These are phyloP conservation scores for Alternaria triticina DNA, from an alignment of 2,329 filamentous ascomycete species.

Conservation along the genomic window DNA sequence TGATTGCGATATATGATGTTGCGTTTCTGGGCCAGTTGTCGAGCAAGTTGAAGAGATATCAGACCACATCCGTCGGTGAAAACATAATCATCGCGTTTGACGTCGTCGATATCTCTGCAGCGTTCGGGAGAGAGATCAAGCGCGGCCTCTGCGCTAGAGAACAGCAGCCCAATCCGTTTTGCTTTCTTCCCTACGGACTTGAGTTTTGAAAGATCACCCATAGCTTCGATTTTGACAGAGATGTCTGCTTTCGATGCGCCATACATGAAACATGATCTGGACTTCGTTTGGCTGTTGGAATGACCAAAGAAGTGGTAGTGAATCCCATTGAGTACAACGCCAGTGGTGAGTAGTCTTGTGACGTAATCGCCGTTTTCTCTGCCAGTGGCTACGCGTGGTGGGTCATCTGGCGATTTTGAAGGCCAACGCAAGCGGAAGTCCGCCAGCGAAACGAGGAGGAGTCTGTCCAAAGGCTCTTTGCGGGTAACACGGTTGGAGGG, in stretches of 20 bases:
- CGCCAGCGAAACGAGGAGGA: slow-evolving; percentile 46
- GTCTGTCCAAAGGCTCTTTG: slow-evolving; percentile 34
- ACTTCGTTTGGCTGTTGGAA: slow-evolving; percentile 55
- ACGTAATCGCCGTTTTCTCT: slow-evolving; percentile 49
- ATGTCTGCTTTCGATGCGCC: slow-evolving; percentile 46
- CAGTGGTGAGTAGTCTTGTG: slow-evolving; percentile 42
- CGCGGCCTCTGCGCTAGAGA: slow-evolving; percentile 47
- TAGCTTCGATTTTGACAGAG: slow-evolving; percentile 40
- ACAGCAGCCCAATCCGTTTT: slow-evolving; percentile 53
- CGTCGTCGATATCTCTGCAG: slow-evolving; percentile 50
- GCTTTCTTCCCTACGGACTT: slow-evolving; percentile 54
- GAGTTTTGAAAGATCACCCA: slow-evolving; percentile 52
- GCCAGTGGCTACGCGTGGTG: slow-evolving; percentile 31
- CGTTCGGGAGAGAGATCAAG: slow-evolving; percentile 42
- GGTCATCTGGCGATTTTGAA: not conserved
- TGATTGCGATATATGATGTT: slow-evolving; percentile 47
- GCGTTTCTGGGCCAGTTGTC: slow-evolving; percentile 39
- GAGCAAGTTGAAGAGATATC: slow-evolving; percentile 43
- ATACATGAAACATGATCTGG: slow-evolving; percentile 50
- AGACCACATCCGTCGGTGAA: slow-evolving; percentile 55
- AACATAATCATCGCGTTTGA: slow-evolving; percentile 46
- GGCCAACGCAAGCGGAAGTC: slow-evolving; percentile 40
- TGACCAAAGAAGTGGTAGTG: slow-evolving; percentile 54
- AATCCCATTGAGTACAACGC: slow-evolving; percentile 45
- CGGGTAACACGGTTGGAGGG: slow-evolving; percentile 43